Conservation (phyloP, 495 filamentous ascomycete genomes). For the Pseudevernia furfuracea region DNA sequence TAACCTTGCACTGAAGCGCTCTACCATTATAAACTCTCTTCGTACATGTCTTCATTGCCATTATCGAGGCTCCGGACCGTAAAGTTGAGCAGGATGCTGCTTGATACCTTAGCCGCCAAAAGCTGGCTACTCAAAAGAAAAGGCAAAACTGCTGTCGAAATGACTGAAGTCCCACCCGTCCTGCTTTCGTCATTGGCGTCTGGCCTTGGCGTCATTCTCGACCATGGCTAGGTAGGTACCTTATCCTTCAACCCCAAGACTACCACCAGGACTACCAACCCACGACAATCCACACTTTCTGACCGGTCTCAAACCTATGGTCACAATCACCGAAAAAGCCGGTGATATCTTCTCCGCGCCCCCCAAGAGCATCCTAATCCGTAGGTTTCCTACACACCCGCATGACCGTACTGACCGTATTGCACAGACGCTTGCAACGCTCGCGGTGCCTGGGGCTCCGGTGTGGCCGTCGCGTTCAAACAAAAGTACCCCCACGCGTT, state of each 20-base stretch:
- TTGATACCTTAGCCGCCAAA: background rate
- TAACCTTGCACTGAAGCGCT: background rate
- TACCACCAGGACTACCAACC: background rate
- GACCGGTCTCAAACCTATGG: background rate
- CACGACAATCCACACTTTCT: background rate
- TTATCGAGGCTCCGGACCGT: too few relatives aligned
- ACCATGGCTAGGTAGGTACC: background rate
- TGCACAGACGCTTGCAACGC: slow-evolving; percentile 42
- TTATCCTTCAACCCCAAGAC: background rate
- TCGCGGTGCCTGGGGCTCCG: slow-evolving; percentile 38
- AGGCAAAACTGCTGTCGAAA: background rate
- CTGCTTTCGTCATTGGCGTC: too few relatives aligned
- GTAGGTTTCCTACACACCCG: slow-evolving; percentile 24
- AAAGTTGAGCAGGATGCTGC: background rate
- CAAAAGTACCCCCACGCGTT: slow-evolving; percentile 16
- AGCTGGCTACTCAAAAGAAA: background rate
- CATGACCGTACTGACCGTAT: background rate
- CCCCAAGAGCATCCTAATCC: slow-evolving; percentile 38
- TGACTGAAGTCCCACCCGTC: background rate
- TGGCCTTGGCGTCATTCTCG: background rate
- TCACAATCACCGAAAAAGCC: slow-evolving; percentile 27
- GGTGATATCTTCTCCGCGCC: slow-evolving; percentile 42
- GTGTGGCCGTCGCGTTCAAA: slow-evolving; percentile 9
- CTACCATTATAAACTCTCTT: background rate
- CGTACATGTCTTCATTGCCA: background rate